phyloP scores from a whole-genome alignment of 192 early-diverging fungal genomes.

The Funneliformis geosporum region DNA sequence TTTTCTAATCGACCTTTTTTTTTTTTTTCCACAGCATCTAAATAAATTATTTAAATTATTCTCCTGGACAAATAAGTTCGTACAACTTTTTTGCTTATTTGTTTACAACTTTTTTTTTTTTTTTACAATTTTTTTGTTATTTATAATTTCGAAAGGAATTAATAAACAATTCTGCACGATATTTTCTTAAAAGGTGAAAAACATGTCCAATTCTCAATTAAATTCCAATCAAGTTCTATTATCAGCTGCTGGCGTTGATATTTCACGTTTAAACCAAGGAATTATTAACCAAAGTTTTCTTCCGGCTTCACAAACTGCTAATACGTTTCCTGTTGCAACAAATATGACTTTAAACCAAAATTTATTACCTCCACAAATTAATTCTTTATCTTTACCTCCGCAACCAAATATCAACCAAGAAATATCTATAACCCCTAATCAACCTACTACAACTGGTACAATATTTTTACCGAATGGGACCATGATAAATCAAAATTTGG shows the following conservation, averaged over 20 bases:
- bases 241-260: neutral
- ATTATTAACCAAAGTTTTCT: neutral
- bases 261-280: neutral
- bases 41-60: neutral
- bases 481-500: neutral
- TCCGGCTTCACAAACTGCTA: neutral
- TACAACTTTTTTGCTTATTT: neutral
- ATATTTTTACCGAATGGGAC: neutral
- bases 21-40: neutral
- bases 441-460: neutral
- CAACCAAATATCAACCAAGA: neutral
- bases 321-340: neutral
- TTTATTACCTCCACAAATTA: neutral
- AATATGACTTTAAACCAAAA: conserved; percentile 11
- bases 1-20: neutral
- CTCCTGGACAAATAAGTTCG: neutral
- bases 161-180: conserved; percentile 19
- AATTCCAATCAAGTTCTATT: neutral
- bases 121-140: neutral
- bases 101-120: neutral
- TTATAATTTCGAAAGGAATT: neutral
- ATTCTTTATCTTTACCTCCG: neutral
- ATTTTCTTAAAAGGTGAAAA: neutral
- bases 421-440: neutral
- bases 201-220: neutral